A percentile compares a stretch with the other conserved stretches of the same genome.
Evolutionary conservation across 768 basidiomycete species (phyloP).

Genomic region (Phaffia australis): DNA sequence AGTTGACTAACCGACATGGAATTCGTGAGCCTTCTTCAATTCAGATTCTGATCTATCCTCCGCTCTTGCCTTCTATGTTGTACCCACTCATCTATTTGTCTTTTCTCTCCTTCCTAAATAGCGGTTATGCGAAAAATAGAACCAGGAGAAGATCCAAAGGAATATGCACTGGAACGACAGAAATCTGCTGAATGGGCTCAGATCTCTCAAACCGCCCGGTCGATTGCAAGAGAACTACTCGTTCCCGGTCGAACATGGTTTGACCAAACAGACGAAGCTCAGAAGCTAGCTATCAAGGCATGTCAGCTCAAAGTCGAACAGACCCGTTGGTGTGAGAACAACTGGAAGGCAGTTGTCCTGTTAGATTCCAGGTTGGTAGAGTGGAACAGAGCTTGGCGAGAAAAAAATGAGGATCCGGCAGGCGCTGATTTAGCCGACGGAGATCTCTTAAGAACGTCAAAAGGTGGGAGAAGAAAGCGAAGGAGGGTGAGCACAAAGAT

Average conservation of each 20-base stretch:
- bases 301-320: slow-evolving; percentile 9
- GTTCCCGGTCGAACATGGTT: slow-evolving; percentile 7
- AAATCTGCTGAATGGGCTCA: slow-evolving; percentile 10
- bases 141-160: slow-evolving; percentile 5
- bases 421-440: too few species aligned
- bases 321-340: slow-evolving; percentile 13
- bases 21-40: background rate
- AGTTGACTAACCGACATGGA: slow-evolving; percentile 10
- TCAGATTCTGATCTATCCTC: too few species aligned
- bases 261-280: slow-evolving; percentile 7
- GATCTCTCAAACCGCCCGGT: slow-evolving; percentile 5
- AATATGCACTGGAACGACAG: background rate
- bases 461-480: too few species aligned
- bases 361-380: slow-evolving; percentile 10
- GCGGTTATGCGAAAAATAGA: slow-evolving; percentile 7
- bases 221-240: slow-evolving; percentile 5
- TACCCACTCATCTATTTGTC: too few species aligned
- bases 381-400: slow-evolving; percentile 14
- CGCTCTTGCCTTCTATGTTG: too few species aligned
- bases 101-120: too few species aligned
- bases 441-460: too few species aligned
- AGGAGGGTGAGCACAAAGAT: too few species aligned
- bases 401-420: background rate
- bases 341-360: slow-evolving; percentile 15
- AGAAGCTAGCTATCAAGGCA: background rate